Percentiles rank a stretch among this genome's conserved stretches.
Evolutionary conservation across 768 basidiomycete species (phyloP).

Genomic region (Lentinula guzmanii): DNA sequence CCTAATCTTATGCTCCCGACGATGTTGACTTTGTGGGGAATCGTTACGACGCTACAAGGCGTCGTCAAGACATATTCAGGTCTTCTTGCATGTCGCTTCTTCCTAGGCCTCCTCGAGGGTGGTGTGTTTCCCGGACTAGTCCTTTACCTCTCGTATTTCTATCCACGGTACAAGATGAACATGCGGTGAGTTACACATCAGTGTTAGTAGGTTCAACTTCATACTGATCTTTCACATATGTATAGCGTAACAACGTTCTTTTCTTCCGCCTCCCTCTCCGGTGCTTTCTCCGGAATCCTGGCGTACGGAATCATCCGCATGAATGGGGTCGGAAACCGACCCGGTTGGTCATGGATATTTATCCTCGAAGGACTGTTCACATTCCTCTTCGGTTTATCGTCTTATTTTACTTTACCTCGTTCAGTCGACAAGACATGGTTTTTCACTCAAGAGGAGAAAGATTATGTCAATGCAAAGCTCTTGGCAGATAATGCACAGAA

Average conservation of each 20-base stretch:
- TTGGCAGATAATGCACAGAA: constrained; percentile 33
- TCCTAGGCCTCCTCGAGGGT: constrained; percentile 47
- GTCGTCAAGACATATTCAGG: constrained; percentile 39
- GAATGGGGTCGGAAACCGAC: neutral
- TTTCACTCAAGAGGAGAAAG: constrained; percentile 28
- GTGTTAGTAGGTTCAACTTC: constrained; percentile 21
- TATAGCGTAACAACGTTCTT: constrained; percentile 25
- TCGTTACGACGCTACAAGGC: constrained; percentile 60
- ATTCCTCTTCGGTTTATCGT: constrained; percentile 32
- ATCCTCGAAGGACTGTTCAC: constrained; percentile 46
- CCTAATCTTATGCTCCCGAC: constrained; percentile 52
- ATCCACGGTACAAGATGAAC: constrained; percentile 44
- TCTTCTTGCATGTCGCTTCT: constrained; percentile 43
- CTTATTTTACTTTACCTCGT: constrained; percentile 35
- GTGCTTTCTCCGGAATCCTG: constrained; percentile 55
- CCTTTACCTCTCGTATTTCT: constrained; percentile 23
- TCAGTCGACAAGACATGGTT: constrained; percentile 30
- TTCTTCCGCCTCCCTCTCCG: constrained; percentile 29
- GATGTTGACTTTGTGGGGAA: constrained; percentile 61
- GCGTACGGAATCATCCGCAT: constrained; percentile 49
- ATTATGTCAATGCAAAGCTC: constrained; percentile 33
- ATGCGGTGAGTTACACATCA: constrained; percentile 29
- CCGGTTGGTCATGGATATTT: constrained; percentile 59
- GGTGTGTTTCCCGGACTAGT: constrained; percentile 47
- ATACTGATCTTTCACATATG: constrained; percentile 19